A percentile compares a stretch with the other conserved stretches of the same genome.
Conservation (phyloP, 169 alveolate genomes). For the Fabrea salina region DNA sequence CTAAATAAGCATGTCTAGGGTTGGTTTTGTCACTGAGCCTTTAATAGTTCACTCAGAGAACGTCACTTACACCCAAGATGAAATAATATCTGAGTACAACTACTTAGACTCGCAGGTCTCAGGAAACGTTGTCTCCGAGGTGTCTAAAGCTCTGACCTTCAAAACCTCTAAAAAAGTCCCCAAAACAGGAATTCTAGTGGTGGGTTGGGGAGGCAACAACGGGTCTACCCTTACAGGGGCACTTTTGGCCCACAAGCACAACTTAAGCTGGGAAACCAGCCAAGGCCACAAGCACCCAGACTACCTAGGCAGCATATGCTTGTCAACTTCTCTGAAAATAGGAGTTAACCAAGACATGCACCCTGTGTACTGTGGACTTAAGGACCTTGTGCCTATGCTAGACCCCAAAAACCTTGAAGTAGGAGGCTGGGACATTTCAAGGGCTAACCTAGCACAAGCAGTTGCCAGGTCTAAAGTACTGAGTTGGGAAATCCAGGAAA, state of each 20-base stretch:
- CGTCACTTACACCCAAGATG: constrained; percentile 23
- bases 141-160: constrained; percentile 27
- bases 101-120: not conserved
- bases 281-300: constrained; percentile 80
- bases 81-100: not conserved
- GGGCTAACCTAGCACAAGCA: constrained; percentile 79
- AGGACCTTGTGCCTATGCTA: constrained; percentile 79
- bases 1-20: constrained; percentile 10
- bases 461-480: constrained; percentile 84
- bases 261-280: constrained; percentile 80
- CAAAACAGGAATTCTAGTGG: constrained; percentile 87
- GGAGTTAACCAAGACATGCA: constrained; percentile 67
- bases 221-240: constrained; percentile 87
- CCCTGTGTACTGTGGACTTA: constrained; percentile 78
- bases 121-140: constrained; percentile 33
- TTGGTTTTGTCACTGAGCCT: constrained; percentile 3
- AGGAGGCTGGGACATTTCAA: constrained; percentile 90
- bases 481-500: constrained; percentile 73
- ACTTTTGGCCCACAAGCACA: constrained; percentile 79
- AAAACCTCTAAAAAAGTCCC: constrained; percentile 68
- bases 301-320: constrained; percentile 83
- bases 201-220: constrained; percentile 91
- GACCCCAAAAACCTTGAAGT: constrained; percentile 83
- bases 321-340: constrained; percentile 75
- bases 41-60: not conserved